Conservation (phyloP, 2,329 filamentous ascomycete genomes). For the Pseudogymnoascus sp. region DNA sequence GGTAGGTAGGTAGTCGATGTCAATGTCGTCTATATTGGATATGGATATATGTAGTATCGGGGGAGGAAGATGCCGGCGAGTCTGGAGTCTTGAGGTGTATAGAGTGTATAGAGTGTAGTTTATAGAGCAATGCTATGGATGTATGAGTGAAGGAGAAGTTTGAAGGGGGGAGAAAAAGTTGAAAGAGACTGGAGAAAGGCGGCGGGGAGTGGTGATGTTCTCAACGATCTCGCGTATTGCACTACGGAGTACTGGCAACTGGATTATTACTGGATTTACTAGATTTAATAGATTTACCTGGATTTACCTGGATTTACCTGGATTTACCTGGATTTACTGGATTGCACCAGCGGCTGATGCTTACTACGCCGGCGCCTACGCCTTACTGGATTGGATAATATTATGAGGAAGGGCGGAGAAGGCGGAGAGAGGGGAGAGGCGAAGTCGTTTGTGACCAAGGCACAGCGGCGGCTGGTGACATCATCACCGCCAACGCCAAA, state of each 20-base stretch:
- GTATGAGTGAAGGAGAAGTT: not conserved
- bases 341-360: not conserved
- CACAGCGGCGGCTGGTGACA: not conserved
- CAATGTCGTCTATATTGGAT: not conserved
- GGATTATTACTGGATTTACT: not conserved
- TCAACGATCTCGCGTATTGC: not conserved
- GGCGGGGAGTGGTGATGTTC: conserved; percentile 3
- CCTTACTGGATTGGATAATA: not conserved
- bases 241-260: not conserved
- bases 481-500: not conserved
- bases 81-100: not conserved
- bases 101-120: not conserved
- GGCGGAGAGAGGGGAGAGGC: not conserved
- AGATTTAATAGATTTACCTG: not conserved
- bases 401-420: not conserved
- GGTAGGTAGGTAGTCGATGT: not conserved
- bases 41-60: not conserved
- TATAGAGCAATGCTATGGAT: not conserved
- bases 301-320: not conserved
- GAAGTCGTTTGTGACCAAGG: not conserved
- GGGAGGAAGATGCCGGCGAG: not conserved
- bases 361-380: conserved; percentile 4
- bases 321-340: not conserved
- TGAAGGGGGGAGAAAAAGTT: not conserved
- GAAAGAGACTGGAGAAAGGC: not conserved